Conservation (phyloP, 1,284 basidiomycete genomes). For the Takashimella koratensis region DNA sequence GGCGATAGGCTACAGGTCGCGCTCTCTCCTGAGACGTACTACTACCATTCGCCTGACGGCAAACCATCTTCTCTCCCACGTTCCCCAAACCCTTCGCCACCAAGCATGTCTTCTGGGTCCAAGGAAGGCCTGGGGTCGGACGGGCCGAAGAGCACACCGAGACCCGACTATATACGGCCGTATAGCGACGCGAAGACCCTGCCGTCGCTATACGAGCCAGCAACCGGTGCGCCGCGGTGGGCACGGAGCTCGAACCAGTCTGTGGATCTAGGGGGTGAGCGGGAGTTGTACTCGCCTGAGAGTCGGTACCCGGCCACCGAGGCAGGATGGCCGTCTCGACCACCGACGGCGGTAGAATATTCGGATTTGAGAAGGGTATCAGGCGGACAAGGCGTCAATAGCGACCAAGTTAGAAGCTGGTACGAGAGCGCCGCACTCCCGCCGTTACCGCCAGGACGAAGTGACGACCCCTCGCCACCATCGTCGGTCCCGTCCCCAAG, state of each 20-base stretch:
- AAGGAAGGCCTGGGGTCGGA: neutral
- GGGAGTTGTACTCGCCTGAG: neutral
- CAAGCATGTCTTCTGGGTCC: neutral
- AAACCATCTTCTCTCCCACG: neutral
- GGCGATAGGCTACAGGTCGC: neutral
- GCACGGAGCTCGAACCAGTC: neutral
- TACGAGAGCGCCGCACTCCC: neutral
- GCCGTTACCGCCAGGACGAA: neutral
- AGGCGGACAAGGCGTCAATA: neutral
- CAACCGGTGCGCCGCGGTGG: conserved; percentile 4
- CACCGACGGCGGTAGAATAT: neutral
- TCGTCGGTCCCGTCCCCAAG: neutral
- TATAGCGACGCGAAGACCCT: conserved; percentile 3
- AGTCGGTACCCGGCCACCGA: conserved; percentile 6
- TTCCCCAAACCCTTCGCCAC: neutral
- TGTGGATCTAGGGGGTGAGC: neutral
- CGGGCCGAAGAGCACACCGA: neutral
- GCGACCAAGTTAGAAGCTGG: neutral
- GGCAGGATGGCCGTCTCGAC: neutral
- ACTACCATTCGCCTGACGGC: conserved; percentile 8
- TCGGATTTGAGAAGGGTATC: neutral
- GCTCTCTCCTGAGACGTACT: conserved; percentile 6
- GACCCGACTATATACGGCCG: conserved; percentile 9
- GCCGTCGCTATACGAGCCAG: conserved; percentile 10
- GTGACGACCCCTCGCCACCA: neutral